These are phyloP conservation scores for Mycena epipterygia DNA, from an alignment of 768 basidiomycete genomes.

Conservation along the genomic window DNA sequence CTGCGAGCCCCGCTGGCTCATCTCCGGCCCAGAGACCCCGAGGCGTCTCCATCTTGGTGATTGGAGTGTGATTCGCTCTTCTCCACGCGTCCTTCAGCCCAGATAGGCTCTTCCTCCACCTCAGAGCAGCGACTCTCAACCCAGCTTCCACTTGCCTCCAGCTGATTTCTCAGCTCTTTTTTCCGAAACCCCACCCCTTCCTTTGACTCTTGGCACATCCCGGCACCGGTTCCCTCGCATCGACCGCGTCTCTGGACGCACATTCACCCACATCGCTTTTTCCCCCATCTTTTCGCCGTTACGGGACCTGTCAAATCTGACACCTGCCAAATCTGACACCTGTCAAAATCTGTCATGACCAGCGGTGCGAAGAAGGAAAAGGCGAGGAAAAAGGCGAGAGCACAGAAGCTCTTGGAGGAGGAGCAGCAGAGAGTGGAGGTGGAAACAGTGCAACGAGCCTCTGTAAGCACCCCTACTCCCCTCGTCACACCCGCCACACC, in stretches of 20 bases:
- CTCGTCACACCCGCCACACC: neutral
- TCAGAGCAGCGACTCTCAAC: neutral
- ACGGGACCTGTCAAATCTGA: conserved; percentile 11
- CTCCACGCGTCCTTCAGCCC: neutral
- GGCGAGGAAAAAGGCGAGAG: conserved; percentile 3
- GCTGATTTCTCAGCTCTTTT: neutral
- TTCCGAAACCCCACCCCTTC: neutral
- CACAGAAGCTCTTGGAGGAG: conserved; percentile 6
- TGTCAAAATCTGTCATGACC: conserved; percentile 4
- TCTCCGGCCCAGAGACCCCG: no score
- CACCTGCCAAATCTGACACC: conserved; percentile 12
- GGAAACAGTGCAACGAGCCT: neutral
- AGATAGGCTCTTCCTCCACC: neutral
- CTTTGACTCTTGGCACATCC: neutral
- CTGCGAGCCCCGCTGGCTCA: no score
- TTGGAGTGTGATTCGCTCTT: neutral
- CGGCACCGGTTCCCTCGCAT: conserved; percentile 2
- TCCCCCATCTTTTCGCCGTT: neutral
- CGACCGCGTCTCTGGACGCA: conserved; percentile 8
- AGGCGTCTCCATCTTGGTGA: no score
- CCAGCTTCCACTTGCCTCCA: neutral
- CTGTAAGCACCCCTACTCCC: neutral
- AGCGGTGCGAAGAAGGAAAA: conserved; percentile 11
- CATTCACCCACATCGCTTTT: conserved; percentile 5
- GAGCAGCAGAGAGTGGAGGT: conserved; percentile 1